Base-by-base conservation (phyloP, 805 yeast genomes). In the Yarrowia bubula region DNA sequence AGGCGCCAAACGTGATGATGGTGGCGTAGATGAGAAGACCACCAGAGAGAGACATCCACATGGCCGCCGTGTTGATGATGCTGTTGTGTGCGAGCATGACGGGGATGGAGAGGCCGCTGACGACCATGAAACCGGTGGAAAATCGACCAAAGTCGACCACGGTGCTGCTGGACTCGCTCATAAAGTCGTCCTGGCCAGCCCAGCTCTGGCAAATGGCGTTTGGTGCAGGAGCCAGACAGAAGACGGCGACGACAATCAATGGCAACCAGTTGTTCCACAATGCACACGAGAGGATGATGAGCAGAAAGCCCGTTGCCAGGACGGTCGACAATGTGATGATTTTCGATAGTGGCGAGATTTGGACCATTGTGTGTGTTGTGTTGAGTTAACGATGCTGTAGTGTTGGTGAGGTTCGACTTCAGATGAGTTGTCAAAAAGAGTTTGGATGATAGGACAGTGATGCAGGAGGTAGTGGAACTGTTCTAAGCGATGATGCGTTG, bases 251-350 rank as follows among this genome's bases (percentile, higher is more conserved):
- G 73, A 67, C 15, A 44, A 58, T 81, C 66, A 93, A 81, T 41
- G 99, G 98, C 71, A 88, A 85, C 96, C 97, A 95, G 75, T 91
- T 92, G 55, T 90, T 89, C 78, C 85, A 90, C 11, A 95, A 80
- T 2, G 95, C 93, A 62, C 96, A 92, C 51, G 97, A 91, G 38
- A 95, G 80, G 31, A 93, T 89, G 48, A 92, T 91, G 68, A 95
- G 79, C 39, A 95, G 83, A 71, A 93, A 93, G 6, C 99, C 99
- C 69, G 91, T 82, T 0, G 98, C 95, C 35, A 93, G 81, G 51
- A 92, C 86, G 43, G 86, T 81, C 14, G 95, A 84, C 17, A 90
- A 84, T 14, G 88, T 87, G 47, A 90, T 88, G 71, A 91, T 88
- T 72, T 86, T 87, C 65, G 90, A 88, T 68, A 91, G 77, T 39